These are phyloP conservation scores for Cladobotryum mycophilum DNA, from an alignment of 2,329 filamentous ascomycete species.

Conservation along the genomic window DNA sequence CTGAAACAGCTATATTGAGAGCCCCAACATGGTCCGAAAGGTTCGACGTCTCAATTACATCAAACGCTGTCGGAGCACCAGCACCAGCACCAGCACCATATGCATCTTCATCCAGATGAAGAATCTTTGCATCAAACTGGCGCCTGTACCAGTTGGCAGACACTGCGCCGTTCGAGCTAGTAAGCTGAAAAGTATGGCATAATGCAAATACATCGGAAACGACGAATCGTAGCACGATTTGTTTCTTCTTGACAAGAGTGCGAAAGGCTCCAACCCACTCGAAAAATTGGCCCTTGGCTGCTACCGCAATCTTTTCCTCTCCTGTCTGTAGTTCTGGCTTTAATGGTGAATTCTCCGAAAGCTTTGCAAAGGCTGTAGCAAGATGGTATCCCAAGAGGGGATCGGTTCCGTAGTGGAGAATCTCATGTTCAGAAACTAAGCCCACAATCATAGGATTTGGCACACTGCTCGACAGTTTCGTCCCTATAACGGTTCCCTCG, in stretches of 20 bases:
- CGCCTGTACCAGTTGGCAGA: constrained; percentile 38
- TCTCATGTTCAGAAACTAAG: constrained; percentile 26
- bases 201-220: constrained; percentile 45
- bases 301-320: constrained; percentile 21
- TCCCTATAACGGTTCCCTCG: constrained; percentile 24
- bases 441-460: constrained; percentile 43
- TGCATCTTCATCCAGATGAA: constrained; percentile 36
- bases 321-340: constrained; percentile 14
- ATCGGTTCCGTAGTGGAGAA: constrained; percentile 43
- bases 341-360: constrained; percentile 35
- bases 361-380: constrained; percentile 37
- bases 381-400: constrained; percentile 53
- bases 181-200: constrained; percentile 44
- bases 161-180: constrained; percentile 20
- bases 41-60: constrained; percentile 50
- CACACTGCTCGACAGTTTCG: constrained; percentile 9
- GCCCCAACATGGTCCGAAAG: constrained; percentile 34
- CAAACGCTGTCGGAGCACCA: constrained; percentile 38
- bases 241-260: constrained; percentile 16
- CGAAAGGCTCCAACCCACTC: constrained; percentile 40
- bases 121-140: constrained; percentile 30
- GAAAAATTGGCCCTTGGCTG: constrained; percentile 39
- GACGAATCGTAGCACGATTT: constrained; percentile 39
- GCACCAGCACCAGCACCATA: constrained; percentile 28
- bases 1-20: constrained; percentile 34